Base-by-base conservation (phyloP, 129 eudicot genomes). In the Centella asiatica region DNA sequence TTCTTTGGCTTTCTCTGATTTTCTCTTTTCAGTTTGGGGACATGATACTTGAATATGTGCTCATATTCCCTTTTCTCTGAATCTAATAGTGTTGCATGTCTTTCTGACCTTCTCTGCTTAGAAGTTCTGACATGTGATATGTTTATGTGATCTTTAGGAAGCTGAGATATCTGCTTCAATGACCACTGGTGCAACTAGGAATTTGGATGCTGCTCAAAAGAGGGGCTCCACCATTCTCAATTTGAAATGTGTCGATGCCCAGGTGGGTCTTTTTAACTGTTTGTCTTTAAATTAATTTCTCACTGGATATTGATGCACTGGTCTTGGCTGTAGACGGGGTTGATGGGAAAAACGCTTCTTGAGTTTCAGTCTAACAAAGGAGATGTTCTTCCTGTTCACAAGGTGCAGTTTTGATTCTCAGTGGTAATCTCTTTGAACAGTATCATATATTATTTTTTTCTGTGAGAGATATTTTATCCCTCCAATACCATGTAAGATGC, bases 331-430 rank as follows among this genome's bases (percentile, higher is more conserved):
- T 82, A 92, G 98, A 69, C 90, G 22, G 98, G 98, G 29, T 74
- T 92, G 69, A 84, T 92, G 94, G 98, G 98, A 20, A 92, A 92
- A 78, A 72, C 79, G 62, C 95, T 92, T 59, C 80, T 92, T 32
- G 98, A 92, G 76, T 86, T 92, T 67, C 95, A 92, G 68, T 92
- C 96, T 19, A 87, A 83, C 51, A 92, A 92, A 84, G 98, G 90
- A 42, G 96, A 92, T 40, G 95, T 92, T 61, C 95, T 92, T 67
- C 98, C 98, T 32, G 80, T 88, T 62, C 98, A 92, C 83, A 92
- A 81, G 89, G 98, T 92, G 59, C 77, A 62, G 36, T 45, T 64
- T 54, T 56, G 44, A 6, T 56, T 20, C 49, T 22, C 42, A 17
- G 58, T 65, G 66, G 60, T 40, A 64, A 58, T 44, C 25, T 29